A percentile compares a stretch with the other conserved stretches of the same genome.
Conservation (phyloP, 441 rosid genomes). For the Gossypium gossypioides region DNA sequence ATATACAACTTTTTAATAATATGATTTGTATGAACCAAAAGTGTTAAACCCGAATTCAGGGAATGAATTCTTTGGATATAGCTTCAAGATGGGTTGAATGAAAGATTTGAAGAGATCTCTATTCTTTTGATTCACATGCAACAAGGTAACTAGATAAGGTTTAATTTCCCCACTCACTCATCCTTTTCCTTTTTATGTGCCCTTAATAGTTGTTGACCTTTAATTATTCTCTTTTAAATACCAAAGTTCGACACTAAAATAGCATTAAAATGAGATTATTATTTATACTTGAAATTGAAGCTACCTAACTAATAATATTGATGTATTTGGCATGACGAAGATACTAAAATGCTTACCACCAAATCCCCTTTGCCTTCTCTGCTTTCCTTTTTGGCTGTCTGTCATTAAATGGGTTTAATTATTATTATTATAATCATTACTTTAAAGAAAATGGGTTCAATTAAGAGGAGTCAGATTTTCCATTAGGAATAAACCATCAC, state of each 20-base stretch:
- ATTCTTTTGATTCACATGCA: constrained; percentile 13
- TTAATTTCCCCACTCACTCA: constrained; percentile 13
- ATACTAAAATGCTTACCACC: not conserved
- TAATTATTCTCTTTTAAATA: not conserved
- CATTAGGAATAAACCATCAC: not conserved
- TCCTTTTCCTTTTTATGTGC: not conserved
- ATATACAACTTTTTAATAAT: too few species aligned
- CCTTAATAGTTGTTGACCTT: not conserved
- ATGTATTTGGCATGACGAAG: not conserved
- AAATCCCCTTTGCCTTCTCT: not conserved
- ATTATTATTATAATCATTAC: too few species aligned
- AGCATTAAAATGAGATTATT: not conserved
- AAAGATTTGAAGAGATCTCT: constrained; percentile 14
- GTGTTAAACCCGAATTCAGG: not conserved
- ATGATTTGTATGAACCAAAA: not conserved
- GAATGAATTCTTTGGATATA: constrained; percentile 4
- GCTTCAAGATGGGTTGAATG: constrained; percentile 2
- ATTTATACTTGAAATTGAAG: not conserved
- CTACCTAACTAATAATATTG: not conserved
- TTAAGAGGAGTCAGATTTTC: not conserved
- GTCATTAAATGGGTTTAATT: not conserved
- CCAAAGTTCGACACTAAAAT: not conserved
- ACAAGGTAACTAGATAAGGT: constrained; percentile 36
- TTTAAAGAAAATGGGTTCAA: not conserved
- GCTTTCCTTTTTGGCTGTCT: not conserved